phyloP scores from a whole-genome alignment of 2,329 filamentous ascomycete genomes.

The Aspergillus quadricinctus region DNA sequence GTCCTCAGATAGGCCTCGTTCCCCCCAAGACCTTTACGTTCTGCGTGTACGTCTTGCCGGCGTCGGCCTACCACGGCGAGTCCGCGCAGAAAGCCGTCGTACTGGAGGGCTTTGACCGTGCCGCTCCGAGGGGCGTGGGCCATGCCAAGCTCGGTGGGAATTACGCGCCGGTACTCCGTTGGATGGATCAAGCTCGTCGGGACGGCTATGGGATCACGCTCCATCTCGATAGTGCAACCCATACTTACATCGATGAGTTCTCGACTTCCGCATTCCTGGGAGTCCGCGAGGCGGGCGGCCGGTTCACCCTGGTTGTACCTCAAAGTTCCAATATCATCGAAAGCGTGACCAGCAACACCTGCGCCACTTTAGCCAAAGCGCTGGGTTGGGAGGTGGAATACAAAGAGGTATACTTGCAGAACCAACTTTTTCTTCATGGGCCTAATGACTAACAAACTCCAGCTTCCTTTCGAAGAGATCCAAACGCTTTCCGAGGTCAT shows the following conservation, averaged over 20 bases:
- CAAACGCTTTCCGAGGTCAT: conserved; percentile 22
- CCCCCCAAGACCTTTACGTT: conserved; percentile 25
- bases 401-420: too few species aligned
- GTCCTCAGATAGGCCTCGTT: conserved; percentile 19
- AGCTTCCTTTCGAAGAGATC: too few species aligned
- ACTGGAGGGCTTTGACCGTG: conserved; percentile 33
- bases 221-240: conserved; percentile 30
- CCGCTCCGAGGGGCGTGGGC: conserved; percentile 31
- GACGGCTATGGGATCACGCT: conserved; percentile 31
- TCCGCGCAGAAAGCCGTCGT: conserved; percentile 19
- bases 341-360: conserved; percentile 27
- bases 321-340: conserved; percentile 25
- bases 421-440: too few species aligned
- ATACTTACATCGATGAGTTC: conserved; percentile 34
- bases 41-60: conserved; percentile 26
- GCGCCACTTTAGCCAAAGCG: conserved; percentile 20
- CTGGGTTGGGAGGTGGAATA: conserved; percentile 34
- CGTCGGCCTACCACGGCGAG: neutral
- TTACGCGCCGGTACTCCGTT: conserved; percentile 35
- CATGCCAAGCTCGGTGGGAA: conserved; percentile 35
- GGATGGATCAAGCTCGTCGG: conserved; percentile 23
- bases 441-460: too few species aligned
- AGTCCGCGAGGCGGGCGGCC: conserved; percentile 17
- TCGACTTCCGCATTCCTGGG: conserved; percentile 32
- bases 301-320: conserved; percentile 25